Base-by-base conservation (phyloP, 164 flowering plant genomes). In the Vitis amurensis region DNA sequence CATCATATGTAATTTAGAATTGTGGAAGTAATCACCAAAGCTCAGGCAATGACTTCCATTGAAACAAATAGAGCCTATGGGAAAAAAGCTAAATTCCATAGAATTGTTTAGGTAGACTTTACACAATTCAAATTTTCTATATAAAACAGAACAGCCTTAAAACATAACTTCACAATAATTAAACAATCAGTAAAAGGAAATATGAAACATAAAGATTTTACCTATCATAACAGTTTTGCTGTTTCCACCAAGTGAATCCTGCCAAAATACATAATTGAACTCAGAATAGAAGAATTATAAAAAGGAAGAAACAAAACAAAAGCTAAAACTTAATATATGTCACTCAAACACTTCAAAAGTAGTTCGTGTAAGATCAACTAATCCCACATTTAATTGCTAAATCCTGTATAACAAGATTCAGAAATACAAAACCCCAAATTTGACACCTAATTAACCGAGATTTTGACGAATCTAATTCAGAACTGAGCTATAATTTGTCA, bases 201-300 rank as follows among this genome's bases (percentile, higher is more conserved):
- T 23, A 23, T 0, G 31, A 4, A 56, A 27, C n/a, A 13, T 13
- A 14, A 53, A 53, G 56, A 53, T 53, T 12, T 53, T 84, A 89
- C 97, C 97, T 78, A 89, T 89, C 97, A 91, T 89, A 44, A 91
- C 88, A 63, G 97, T 91, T 74, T 82, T 84, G 87, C 97, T 91
- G 79, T 91, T 91, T 48, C 97, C 97, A 62, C 97, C 97, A 74
- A 91, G 97, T 49, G 93, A 91, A 74, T 91, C 97, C 97, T 91
- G 89, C 68, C 70, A 78, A 73, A 67, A 71, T 49, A 16, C 55
- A 60, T 61, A 62, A 23, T n/a, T 53, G 6, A 72, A 68, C 12
- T n/a, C 7, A 50, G 62, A 58, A 58, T 48, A 66, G 47, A 48
- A 61, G 49, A 19, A 3, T 1, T 64, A 6, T 17, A 23, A 16